A percentile compares a stretch with the other conserved stretches of the same genome.
Conservation (phyloP, 2,329 filamentous ascomycete genomes). For the Alternaria ethzedia region DNA sequence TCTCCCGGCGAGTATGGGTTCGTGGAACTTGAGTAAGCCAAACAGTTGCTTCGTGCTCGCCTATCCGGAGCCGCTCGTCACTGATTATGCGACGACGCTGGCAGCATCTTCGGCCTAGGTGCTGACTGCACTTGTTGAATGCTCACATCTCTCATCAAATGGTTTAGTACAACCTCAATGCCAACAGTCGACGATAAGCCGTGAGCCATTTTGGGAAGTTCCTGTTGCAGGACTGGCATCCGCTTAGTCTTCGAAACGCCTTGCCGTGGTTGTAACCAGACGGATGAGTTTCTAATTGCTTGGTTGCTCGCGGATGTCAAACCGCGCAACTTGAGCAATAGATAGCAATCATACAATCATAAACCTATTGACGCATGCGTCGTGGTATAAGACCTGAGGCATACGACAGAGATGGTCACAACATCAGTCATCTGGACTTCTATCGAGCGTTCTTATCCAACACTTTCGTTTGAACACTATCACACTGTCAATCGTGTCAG, state of each 20-base stretch:
- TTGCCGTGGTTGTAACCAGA: background rate
- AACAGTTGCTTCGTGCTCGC: constrained; percentile 11
- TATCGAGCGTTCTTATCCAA: background rate
- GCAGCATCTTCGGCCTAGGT: background rate
- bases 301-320: constrained; percentile 21
- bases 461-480: background rate
- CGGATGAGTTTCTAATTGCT: constrained; percentile 14
- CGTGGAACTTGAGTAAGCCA: constrained; percentile 14
- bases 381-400: constrained; percentile 1
- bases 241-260: background rate
- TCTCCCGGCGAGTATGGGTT: constrained; percentile 23
- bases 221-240: background rate
- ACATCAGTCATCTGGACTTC: background rate
- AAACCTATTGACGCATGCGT: background rate
- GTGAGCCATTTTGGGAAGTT: background rate
- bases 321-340: constrained; percentile 8
- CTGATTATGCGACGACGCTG: constrained; percentile 2
- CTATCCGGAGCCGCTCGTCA: constrained; percentile 10
- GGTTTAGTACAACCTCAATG: background rate
- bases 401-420: background rate
- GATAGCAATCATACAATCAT: background rate
- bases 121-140: background rate
- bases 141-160: background rate
- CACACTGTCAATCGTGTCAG: background rate
- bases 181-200: background rate